Conservation (phyloP, 164 flowering plant species). For the Macadamia integrifolia region DNA sequence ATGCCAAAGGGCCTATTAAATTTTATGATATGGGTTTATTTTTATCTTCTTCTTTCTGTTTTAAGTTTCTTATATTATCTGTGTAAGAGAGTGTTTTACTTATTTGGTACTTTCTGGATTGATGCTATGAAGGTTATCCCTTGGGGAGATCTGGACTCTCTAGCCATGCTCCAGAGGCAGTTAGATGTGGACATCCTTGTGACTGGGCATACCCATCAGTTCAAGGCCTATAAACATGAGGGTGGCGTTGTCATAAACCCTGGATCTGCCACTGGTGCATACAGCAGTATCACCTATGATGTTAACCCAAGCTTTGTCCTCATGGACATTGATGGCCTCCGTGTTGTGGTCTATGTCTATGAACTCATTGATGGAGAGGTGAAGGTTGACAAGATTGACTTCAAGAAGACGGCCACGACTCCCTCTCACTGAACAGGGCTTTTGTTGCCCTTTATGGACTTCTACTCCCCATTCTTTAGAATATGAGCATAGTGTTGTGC, state of each 20-base stretch:
- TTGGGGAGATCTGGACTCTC: conserved; percentile 95
- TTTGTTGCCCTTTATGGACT: not conserved
- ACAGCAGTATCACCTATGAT: conserved; percentile 83
- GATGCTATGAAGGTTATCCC: conserved; percentile 60
- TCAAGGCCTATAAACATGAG: conserved; percentile 40
- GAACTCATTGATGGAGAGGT: conserved; percentile 88
- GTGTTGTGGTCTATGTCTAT: conserved; percentile 82
- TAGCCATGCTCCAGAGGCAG: conserved; percentile 96
- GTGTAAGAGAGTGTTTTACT: too few relatives aligned
- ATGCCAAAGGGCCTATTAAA: too few relatives aligned
- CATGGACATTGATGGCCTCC: conserved; percentile 80
- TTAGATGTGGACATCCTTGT: conserved; percentile 94
- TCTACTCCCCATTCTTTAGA: too few relatives aligned
- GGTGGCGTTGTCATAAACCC: conserved; percentile 89
- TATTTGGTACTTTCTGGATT: not conserved
- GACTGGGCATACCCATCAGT: conserved; percentile 89
- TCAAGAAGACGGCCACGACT: conserved; percentile 58
- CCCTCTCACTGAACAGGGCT: conserved; percentile 1
- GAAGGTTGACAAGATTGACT: conserved; percentile 90
- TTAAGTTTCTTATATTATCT: not conserved
- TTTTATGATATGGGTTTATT: too few relatives aligned
- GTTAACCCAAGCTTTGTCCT: conserved; percentile 85
- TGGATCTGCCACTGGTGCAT: conserved; percentile 81
- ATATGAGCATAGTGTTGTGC: too few relatives aligned
- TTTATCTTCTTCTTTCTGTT: not conserved